Percentiles rank a stretch among this genome's conserved stretches.
Evolutionary conservation across 78 protist species (phyloP).

Genomic region (Dictyostelium brefeldianum): DNA sequence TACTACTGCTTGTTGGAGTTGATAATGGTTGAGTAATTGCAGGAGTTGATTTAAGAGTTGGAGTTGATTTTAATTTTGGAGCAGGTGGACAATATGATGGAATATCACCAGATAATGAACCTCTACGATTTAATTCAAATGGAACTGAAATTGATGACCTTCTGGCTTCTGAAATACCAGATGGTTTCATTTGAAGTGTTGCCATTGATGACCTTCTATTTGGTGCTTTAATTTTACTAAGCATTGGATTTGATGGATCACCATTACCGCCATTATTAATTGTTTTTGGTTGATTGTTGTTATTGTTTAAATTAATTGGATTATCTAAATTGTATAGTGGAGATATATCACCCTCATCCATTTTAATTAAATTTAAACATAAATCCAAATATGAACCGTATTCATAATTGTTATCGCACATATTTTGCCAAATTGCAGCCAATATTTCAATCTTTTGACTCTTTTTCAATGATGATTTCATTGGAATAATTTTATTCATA

Average conservation of each 20-base stretch:
- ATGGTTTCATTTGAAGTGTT: conserved; percentile 37
- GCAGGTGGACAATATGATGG: conserved; percentile 72
- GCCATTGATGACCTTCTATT: conserved; percentile 64
- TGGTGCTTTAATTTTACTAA: conserved; percentile 2
- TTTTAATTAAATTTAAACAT: conserved; percentile 25
- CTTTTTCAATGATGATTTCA: conserved; percentile 37
- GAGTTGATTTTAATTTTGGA: conserved; percentile 71
- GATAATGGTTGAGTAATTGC: background rate
- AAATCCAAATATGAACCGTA: conserved; percentile 57
- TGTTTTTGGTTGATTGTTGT: background rate
- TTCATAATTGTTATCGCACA: conserved; percentile 69
- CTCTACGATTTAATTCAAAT: conserved; percentile 58
- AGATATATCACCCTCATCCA: conserved; percentile 60
- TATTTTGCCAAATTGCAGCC: conserved; percentile 79
- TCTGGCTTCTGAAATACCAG: conserved; percentile 17
- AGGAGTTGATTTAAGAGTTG: conserved; percentile 63
- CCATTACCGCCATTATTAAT: background rate
- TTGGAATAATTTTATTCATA: conserved; percentile 37
- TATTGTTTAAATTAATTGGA: background rate
- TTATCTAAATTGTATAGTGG: background rate
- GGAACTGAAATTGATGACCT: conserved; percentile 63
- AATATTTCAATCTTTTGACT: conserved; percentile 60
- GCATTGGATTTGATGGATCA: background rate
- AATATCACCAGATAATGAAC: conserved; percentile 57
- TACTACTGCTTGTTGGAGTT: background rate